Evolutionary conservation across 1,284 basidiomycete species (phyloP), one percentile per base, ranked within the genome.

Genomic region (Trametes polyzona): DNA sequence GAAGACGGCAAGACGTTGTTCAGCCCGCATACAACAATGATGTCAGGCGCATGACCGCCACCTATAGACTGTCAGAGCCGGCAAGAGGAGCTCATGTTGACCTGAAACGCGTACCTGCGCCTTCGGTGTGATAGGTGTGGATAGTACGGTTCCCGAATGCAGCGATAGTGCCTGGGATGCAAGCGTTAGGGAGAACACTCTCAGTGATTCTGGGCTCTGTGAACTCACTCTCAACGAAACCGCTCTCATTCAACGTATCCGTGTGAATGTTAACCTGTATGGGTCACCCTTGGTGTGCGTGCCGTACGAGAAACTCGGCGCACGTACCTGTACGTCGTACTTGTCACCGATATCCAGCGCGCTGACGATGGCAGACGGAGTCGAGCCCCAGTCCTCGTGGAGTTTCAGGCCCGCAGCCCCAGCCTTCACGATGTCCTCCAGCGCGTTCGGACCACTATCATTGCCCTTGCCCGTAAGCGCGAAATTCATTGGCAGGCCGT

Each of bases 351-450:
- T 83, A 55, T 87, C 84, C 60, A 99, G 78, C 59, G 87, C 90
- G 46, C 83, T 88, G 64, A 82, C 79, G 66, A 99, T 98, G 0
- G 84, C 85, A 14, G 86, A 87, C 0, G 96, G 96, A 1, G 96
- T 98, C 19, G 87, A 83, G 4, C 97, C 97, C 97, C 97, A 99
- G 73, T 99, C 97, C 71, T 99, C 97, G 69, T 99, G 97, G 55
- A 99, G 75, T 76, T 99, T 99, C 64, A 99, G 73, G 0, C 96
- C 96, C 23, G 84, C 87, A 0, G 95, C 96, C 17, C 97, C 97
- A 12, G 95, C 94, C 62, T 81, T 78, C 32, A 98, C 80, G 57
- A 97, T 83, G 59, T 98, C 96, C 67, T 90, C 87, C 53, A 98
- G 72, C 2, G 85, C 85, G 1, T 71, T 78, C 14, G 81, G 75